phyloP scores from a whole-genome alignment of 2,329 filamentous ascomycete genomes.

The Fusarium annulatum region DNA sequence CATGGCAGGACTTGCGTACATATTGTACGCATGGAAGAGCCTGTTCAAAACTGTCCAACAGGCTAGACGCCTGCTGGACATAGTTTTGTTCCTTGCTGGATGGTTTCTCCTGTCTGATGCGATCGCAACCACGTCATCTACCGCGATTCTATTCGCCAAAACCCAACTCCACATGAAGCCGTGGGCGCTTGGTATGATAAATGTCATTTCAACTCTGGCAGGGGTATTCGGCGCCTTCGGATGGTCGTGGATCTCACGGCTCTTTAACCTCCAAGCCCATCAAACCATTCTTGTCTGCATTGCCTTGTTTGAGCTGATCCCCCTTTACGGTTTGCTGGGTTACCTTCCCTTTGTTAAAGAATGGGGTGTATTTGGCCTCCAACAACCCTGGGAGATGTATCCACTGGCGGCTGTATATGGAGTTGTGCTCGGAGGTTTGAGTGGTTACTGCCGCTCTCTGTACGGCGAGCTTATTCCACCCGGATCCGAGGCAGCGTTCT shows the following conservation, averaged over 20 bases:
- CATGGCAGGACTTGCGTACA: slow-evolving; percentile 72
- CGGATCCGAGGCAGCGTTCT: slow-evolving; percentile 95
- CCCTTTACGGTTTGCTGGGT: slow-evolving; percentile 88
- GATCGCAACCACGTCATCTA: slow-evolving; percentile 93
- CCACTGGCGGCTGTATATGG: slow-evolving; percentile 91
- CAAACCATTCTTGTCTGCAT: slow-evolving; percentile 96
- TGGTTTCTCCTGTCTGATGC: slow-evolving; percentile 97
- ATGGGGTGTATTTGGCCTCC: slow-evolving; percentile 84
- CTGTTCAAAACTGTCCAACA: slow-evolving; percentile 83
- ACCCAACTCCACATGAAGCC: slow-evolving; percentile 91
- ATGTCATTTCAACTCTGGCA: slow-evolving; percentile 86
- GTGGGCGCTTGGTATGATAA: slow-evolving; percentile 89
- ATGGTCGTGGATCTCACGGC: slow-evolving; percentile 83
- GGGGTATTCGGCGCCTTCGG: slow-evolving; percentile 90
- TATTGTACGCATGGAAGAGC: slow-evolving; percentile 86
- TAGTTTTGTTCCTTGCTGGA: slow-evolving; percentile 81
- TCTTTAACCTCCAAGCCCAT: slow-evolving; percentile 76
- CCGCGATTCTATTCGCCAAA: slow-evolving; percentile 95
- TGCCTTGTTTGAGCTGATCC: slow-evolving; percentile 89
- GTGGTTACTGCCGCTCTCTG: slow-evolving; percentile 89
- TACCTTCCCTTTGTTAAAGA: slow-evolving; percentile 83
- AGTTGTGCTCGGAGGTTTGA: slow-evolving; percentile 91
- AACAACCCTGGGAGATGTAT: slow-evolving; percentile 97
- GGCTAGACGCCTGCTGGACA: slow-evolving; percentile 77
- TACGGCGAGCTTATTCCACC: slow-evolving; percentile 95